Conservation (phyloP, 2,329 filamentous ascomycete species). For the Myriangium duriaei region DNA sequence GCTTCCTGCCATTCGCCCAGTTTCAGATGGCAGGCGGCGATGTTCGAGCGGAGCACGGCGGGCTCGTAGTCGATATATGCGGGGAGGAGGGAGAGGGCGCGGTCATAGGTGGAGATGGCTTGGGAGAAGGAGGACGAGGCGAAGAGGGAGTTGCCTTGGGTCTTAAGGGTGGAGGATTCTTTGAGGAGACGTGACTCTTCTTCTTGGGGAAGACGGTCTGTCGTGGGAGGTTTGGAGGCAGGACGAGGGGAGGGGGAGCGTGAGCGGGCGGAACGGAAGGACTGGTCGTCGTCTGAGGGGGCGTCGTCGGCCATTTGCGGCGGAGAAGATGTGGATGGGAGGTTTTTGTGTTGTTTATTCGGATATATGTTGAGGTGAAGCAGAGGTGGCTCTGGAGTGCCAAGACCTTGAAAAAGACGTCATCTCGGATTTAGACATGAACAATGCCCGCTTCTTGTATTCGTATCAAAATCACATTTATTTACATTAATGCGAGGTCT, state of each 20-base stretch:
- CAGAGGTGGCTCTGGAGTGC: too few species aligned
- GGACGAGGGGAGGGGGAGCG: conserved; percentile 3
- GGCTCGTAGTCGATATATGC: conserved; percentile 79
- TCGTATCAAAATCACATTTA: too few species aligned
- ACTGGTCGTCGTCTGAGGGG: conserved; percentile 10
- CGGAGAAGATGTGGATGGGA: neutral
- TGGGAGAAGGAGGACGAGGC: conserved; percentile 56
- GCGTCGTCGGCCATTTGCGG: neutral
- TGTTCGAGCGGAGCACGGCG: conserved; percentile 77
- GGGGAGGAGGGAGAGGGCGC: conserved; percentile 66
- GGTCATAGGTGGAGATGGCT: conserved; percentile 72
- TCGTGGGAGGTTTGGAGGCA: conserved; percentile 1
- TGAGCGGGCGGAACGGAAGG: conserved; percentile 10
- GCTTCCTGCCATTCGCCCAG: conserved; percentile 76
- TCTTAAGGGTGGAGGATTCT: conserved; percentile 62
- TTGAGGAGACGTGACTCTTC: conserved; percentile 47
- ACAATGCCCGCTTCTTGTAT: too few species aligned
- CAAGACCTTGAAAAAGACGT: too few species aligned
- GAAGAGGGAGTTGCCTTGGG: conserved; percentile 71
- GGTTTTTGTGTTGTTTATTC: neutral
- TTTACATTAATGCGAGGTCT: too few species aligned
- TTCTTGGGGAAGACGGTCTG: conserved; percentile 26
- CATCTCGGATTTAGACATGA: too few species aligned
- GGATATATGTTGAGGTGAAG: neutral
- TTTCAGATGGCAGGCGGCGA: conserved; percentile 79